Percentiles rank a stretch among this genome's conserved stretches.
phyloP scores from a whole-genome alignment of 805 yeast species.

The Kluyveromyces aestuarii region DNA sequence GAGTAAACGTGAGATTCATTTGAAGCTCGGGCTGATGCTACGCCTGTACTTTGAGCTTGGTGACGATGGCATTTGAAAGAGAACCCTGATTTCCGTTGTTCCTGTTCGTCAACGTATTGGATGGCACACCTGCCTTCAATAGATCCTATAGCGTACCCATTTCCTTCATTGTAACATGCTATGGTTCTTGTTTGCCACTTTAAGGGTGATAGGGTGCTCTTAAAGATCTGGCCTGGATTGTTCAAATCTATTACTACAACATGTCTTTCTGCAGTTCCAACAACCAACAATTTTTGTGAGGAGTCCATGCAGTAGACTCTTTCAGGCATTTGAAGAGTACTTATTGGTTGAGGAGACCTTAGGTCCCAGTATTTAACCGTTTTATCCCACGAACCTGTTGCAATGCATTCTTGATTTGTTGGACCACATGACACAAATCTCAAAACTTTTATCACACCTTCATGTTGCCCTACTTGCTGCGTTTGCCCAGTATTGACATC shows the following conservation, averaged over 20 bases:
- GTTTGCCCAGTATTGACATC: constrained; percentile 78
- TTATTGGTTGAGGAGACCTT: constrained; percentile 73
- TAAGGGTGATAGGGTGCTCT: constrained; percentile 63
- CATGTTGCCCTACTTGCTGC: constrained; percentile 80
- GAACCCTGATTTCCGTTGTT: constrained; percentile 64
- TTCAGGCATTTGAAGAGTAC: constrained; percentile 79
- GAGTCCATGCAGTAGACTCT: constrained; percentile 86
- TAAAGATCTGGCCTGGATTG: constrained; percentile 75
- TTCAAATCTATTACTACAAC: constrained; percentile 68
- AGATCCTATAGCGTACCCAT: constrained; percentile 88
- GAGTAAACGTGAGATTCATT: constrained; percentile 65
- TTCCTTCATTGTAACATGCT: constrained; percentile 81
- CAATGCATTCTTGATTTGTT: constrained; percentile 67
- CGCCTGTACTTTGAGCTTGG: constrained; percentile 30
- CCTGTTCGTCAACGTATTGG: constrained; percentile 79
- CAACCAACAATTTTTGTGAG: constrained; percentile 71
- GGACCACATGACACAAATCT: constrained; percentile 80
- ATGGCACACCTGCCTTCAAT: constrained; percentile 95
- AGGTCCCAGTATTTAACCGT: constrained; percentile 92
- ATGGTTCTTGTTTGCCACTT: constrained; percentile 83
- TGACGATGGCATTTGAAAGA: constrained; percentile 94
- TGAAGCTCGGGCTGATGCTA: constrained; percentile 37
- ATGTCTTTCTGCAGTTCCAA: constrained; percentile 90
- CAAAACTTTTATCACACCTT: constrained; percentile 66
- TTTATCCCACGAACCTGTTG: constrained; percentile 95